Percentiles rank a stretch among this genome's conserved stretches.
Conservation (phyloP, 73 alveolate species). For the Paramecium pentaurelia region DNA sequence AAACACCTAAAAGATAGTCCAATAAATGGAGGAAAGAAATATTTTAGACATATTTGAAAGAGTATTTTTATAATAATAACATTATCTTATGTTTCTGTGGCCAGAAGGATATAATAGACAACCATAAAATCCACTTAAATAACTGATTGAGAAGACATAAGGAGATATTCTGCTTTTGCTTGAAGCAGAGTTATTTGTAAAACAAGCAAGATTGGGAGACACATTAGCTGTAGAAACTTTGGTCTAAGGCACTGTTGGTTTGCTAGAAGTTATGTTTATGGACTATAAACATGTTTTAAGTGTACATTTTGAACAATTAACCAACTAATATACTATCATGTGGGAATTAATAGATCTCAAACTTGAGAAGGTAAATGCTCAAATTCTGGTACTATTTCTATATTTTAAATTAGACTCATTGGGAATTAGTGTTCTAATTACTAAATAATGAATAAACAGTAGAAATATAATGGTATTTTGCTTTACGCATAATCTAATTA, state of each 20-base stretch:
- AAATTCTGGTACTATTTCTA: neutral
- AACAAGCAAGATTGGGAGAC: slow-evolving; percentile 8
- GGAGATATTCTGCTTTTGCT: neutral
- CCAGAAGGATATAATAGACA: neutral
- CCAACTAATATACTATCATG: neutral
- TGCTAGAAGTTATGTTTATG: slow-evolving; percentile 16
- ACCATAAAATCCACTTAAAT: neutral
- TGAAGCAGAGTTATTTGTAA: neutral
- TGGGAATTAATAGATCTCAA: neutral
- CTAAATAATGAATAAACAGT: neutral
- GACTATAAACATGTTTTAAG: neutral
- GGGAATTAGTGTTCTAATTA: neutral
- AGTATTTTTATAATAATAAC: neutral
- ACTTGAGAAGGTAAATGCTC: neutral
- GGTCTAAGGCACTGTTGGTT: neutral
- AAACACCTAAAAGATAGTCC: neutral
- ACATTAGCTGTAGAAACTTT: neutral
- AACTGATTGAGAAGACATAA: neutral
- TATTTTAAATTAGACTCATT: neutral
- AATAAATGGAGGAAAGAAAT: neutral
- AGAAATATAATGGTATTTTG: slow-evolving; percentile 1
- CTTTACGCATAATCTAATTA: neutral
- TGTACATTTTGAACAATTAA: neutral
- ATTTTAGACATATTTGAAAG: neutral
- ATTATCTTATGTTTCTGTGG: slow-evolving; percentile 8